phyloP scores from a whole-genome alignment of 208 protist genomes.

The Lotmaria passim region DNA sequence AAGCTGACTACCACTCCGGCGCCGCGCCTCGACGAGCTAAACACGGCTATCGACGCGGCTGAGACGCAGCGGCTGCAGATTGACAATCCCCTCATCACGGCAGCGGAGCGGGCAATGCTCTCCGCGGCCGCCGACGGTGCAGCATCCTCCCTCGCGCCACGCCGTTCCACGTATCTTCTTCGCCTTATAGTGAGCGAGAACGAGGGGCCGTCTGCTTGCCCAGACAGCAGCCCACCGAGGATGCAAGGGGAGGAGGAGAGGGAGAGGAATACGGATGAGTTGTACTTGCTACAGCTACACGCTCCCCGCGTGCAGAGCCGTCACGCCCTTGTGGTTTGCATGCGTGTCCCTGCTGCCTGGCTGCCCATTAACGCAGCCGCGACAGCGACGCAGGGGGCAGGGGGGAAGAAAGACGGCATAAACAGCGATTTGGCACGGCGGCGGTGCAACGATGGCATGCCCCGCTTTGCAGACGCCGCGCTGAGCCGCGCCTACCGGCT shows the following conservation, averaged over 20 bases:
- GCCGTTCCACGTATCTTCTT: conserved; percentile 30
- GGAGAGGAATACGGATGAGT: background rate
- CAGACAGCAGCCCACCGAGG: background rate
- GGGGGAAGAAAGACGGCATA: background rate
- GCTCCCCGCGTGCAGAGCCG: conserved; percentile 56
- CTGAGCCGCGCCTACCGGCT: conserved; percentile 7
- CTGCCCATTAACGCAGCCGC: background rate
- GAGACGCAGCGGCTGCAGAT: conserved; percentile 14
- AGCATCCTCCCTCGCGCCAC: conserved; percentile 7
- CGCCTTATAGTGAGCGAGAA: background rate
- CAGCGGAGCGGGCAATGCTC: conserved; percentile 27
- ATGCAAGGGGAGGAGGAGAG: background rate
- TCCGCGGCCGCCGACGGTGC: conserved; percentile 12
- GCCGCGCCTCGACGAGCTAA: background rate
- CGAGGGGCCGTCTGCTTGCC: background rate
- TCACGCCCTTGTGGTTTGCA: conserved; percentile 48
- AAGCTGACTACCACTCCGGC: conserved; percentile 14
- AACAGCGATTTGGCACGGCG: background rate
- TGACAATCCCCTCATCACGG: conserved; percentile 22
- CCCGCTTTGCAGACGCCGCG: background rate
- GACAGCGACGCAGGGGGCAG: background rate
- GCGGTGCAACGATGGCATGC: background rate
- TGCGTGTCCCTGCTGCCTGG: conserved; percentile 11
- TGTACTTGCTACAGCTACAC: conserved; percentile 43
- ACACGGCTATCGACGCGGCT: background rate